Conservation (phyloP, 2,329 filamentous ascomycete genomes). For the Fusarium napiforme region DNA sequence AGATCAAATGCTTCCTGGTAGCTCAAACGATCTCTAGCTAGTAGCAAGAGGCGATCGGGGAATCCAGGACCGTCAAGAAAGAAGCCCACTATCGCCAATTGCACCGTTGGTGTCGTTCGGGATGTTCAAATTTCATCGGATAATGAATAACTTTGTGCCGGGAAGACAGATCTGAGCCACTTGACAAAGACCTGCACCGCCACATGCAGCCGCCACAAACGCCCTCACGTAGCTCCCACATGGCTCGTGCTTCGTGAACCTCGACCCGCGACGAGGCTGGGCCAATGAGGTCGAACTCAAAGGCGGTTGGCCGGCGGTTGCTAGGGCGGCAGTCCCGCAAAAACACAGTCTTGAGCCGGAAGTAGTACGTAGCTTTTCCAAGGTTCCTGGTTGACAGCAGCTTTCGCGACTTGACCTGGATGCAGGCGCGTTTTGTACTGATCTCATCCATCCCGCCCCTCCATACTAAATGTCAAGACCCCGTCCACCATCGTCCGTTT, state of each 20-base stretch:
- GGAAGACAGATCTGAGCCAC: conserved; percentile 8
- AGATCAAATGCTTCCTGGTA: conserved; percentile 5
- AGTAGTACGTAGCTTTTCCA: conserved; percentile 30
- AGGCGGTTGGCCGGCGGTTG: conserved; percentile 66
- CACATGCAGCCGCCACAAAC: conserved; percentile 16
- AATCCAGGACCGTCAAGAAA: conserved; percentile 27
- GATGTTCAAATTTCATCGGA: conserved; percentile 46
- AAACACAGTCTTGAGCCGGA: conserved; percentile 21
- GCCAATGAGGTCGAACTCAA: conserved; percentile 54
- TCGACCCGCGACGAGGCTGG: conserved; percentile 35
- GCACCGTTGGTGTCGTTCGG: conserved; percentile 23
- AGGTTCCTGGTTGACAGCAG: conserved; percentile 9
- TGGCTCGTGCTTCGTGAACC: conserved; percentile 28
- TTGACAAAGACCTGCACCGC: conserved; percentile 22
- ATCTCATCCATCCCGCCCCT: conserved; percentile 40
- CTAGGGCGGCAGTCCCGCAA: conserved; percentile 14
- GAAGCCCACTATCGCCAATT: conserved; percentile 34
- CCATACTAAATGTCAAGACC: conserved; percentile 38
- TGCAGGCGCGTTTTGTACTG: conserved; percentile 40
- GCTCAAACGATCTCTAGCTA: conserved; percentile 16
- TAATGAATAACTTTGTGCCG: conserved; percentile 44
- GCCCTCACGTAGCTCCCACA: conserved; percentile 28
- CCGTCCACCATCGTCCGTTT: conserved; percentile 14
- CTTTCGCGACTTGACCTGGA: conserved; percentile 29
- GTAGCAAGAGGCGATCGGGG: conserved; percentile 7